phyloP scores from a whole-genome alignment of 2,329 filamentous ascomycete genomes.

The Arthrobotrys megalospora region DNA sequence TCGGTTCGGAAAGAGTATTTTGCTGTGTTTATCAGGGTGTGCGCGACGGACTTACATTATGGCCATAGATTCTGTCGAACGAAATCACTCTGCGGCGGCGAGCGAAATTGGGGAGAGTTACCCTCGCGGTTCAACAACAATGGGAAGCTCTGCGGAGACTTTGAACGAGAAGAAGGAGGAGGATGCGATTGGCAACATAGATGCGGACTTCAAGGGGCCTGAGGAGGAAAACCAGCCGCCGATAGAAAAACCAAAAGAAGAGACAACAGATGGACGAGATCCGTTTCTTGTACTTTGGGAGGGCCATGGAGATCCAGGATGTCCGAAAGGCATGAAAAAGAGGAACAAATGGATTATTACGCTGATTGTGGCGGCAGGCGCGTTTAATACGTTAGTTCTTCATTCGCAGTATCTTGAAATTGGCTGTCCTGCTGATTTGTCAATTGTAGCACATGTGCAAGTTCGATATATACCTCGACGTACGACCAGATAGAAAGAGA shows the following conservation, averaged over 20 bases:
- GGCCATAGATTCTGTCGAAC: slow-evolving; percentile 8
- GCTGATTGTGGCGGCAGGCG: slow-evolving; percentile 79
- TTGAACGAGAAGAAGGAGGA: slow-evolving; percentile 27
- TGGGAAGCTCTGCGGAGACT: slow-evolving; percentile 47
- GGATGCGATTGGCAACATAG: slow-evolving; percentile 62
- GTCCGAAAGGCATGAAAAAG: slow-evolving; percentile 78
- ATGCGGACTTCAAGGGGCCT: slow-evolving; percentile 62
- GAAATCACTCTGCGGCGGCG: neutral
- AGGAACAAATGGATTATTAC: slow-evolving; percentile 85
- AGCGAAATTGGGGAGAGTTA: slow-evolving; percentile 5
- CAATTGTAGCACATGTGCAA: slow-evolving; percentile 79
- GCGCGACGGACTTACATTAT: slow-evolving; percentile 22
- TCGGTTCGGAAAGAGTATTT: neutral
- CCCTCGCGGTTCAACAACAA: slow-evolving; percentile 22
- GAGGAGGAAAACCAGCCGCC: slow-evolving; percentile 50
- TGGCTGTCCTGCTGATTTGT: neutral
- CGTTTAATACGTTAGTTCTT: slow-evolving; percentile 84
- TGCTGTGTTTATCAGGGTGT: neutral
- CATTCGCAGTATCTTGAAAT: neutral
- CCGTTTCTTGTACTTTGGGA: slow-evolving; percentile 82
- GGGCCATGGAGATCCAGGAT: slow-evolving; percentile 78
- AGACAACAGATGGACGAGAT: slow-evolving; percentile 65
- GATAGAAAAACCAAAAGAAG: slow-evolving; percentile 62
- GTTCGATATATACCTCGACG: slow-evolving; percentile 89
- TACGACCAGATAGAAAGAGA: slow-evolving; percentile 83